These are phyloP conservation scores for Boletellus emodensis DNA, from an alignment of 768 basidiomycete genomes.

Conservation along the genomic window DNA sequence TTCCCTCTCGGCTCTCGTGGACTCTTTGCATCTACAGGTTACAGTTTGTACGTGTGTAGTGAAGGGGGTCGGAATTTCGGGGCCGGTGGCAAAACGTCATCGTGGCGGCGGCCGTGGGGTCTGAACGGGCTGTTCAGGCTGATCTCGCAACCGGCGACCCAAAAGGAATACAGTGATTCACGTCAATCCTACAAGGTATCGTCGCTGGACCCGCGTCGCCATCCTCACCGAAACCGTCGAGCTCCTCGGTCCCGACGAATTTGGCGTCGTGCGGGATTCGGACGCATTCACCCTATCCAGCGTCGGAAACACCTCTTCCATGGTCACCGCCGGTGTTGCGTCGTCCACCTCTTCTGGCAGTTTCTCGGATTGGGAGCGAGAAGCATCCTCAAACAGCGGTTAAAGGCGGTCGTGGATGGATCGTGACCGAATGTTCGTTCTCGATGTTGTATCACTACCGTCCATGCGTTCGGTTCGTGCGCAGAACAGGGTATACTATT, in stretches of 20 bases:
- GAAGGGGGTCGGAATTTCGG: too few relatives aligned
- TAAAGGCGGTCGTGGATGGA: slow-evolving; percentile 30
- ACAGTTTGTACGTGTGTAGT: too few relatives aligned
- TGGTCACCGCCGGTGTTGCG: slow-evolving; percentile 20
- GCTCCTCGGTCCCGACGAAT: slow-evolving; percentile 38
- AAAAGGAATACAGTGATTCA: too few relatives aligned
- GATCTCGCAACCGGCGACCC: too few relatives aligned
- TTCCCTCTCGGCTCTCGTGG: too few relatives aligned
- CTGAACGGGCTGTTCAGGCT: too few relatives aligned
- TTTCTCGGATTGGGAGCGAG: slow-evolving; percentile 28
- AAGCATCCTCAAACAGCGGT: slow-evolving; percentile 25
- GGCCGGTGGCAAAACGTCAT: too few relatives aligned
- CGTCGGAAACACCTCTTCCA: slow-evolving; percentile 16
- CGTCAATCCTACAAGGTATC: slow-evolving; percentile 79
- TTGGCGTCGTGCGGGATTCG: slow-evolving; percentile 29
- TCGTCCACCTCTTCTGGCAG: slow-evolving; percentile 30
- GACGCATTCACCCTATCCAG: slow-evolving; percentile 16
- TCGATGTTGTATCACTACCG: slow-evolving; percentile 19
- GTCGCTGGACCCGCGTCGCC: slow-evolving; percentile 86
- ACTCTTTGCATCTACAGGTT: too few relatives aligned
- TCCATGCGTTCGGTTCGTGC: not conserved
- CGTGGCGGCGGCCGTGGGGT: too few relatives aligned
- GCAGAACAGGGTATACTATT: not conserved
- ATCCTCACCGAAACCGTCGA: slow-evolving; percentile 71
- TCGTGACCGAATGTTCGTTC: slow-evolving; percentile 16